phyloP scores from a whole-genome alignment of 1,284 basidiomycete genomes.

The Phellinidium pouzarii region DNA sequence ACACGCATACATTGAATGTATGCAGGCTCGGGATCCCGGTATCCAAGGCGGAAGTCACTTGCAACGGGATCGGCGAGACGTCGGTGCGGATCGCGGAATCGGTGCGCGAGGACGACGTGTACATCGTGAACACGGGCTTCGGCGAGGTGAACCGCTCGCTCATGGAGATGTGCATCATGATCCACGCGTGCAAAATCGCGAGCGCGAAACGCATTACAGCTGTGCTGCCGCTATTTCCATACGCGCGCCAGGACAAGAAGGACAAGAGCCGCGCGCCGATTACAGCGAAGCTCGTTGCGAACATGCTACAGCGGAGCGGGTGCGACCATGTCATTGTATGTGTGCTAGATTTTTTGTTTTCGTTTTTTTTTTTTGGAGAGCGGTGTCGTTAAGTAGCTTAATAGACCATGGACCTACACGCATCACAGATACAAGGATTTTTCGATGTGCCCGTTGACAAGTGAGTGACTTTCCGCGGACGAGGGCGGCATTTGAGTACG shows the following conservation, averaged over 20 bases:
- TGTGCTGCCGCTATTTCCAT: conserved; percentile 92
- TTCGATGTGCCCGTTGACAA: conserved; percentile 99
- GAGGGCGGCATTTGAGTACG: not conserved
- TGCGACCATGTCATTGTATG: conserved; percentile 98
- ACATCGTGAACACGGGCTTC: conserved; percentile 95
- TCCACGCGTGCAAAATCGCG: conserved; percentile 98
- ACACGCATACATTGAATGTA: not conserved
- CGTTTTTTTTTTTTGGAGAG: not conserved
- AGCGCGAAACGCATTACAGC: conserved; percentile 95
- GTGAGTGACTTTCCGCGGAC: conserved; percentile 50
- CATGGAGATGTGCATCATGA: conserved; percentile 99
- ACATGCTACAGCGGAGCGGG: conserved; percentile 96
- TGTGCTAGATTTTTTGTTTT: conserved; percentile 23
- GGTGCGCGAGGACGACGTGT: conserved; percentile 97
- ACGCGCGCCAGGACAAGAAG: conserved; percentile 97
- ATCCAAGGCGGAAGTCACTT: conserved; percentile 77
- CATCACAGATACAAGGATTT: conserved; percentile 99
- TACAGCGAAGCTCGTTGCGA: conserved; percentile 97
- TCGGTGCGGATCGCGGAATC: conserved; percentile 91
- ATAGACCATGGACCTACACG: conserved; percentile 97
- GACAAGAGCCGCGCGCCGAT: conserved; percentile 99
- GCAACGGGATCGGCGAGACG: conserved; percentile 90
- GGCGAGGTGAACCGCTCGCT: conserved; percentile 83
- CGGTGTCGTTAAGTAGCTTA: not conserved
- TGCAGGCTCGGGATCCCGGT: conserved; percentile 78